Evolutionary conservation across 2,329 filamentous ascomycete genomes (phyloP).

Genomic region (Seiridium cupressi): DNA sequence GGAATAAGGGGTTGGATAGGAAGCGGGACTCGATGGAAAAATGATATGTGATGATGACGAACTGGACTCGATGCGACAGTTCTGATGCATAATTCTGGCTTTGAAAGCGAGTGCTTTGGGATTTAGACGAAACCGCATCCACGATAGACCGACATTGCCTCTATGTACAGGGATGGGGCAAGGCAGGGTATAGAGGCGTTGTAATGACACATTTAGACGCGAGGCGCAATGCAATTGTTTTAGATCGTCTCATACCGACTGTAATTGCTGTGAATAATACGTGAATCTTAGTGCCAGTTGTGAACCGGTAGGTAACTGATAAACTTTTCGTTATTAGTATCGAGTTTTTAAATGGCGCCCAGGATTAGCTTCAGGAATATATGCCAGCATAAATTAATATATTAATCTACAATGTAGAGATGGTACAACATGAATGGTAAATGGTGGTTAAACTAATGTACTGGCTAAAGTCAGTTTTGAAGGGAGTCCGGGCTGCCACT

Average conservation of each 20-base stretch:
- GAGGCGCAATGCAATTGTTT: background rate
- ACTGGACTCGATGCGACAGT: background rate
- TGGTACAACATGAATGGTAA: too few relatives aligned
- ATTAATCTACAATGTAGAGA: too few relatives aligned
- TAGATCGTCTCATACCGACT: too few relatives aligned
- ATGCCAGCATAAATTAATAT: too few relatives aligned
- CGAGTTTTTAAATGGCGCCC: too few relatives aligned
- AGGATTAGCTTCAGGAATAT: too few relatives aligned
- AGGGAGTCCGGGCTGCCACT: too few relatives aligned
- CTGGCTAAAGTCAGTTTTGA: too few relatives aligned
- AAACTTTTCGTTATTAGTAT: too few relatives aligned
- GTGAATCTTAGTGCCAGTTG: background rate
- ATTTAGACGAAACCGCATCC: constrained; percentile 4
- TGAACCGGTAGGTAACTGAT: too few relatives aligned
- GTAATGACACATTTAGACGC: background rate
- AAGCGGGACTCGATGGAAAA: background rate
- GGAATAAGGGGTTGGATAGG: constrained; percentile 28
- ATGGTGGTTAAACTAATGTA: too few relatives aligned
- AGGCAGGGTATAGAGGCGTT: constrained; percentile 3
- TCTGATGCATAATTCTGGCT: background rate
- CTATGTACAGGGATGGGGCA: background rate
- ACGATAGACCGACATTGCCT: background rate
- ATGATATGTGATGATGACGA: background rate
- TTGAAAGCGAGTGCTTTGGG: constrained; percentile 2
- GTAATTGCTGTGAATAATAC: too few relatives aligned